Evolutionary conservation across 108 stramenopile species (phyloP).

Genomic region (Ochromonas danica): DNA sequence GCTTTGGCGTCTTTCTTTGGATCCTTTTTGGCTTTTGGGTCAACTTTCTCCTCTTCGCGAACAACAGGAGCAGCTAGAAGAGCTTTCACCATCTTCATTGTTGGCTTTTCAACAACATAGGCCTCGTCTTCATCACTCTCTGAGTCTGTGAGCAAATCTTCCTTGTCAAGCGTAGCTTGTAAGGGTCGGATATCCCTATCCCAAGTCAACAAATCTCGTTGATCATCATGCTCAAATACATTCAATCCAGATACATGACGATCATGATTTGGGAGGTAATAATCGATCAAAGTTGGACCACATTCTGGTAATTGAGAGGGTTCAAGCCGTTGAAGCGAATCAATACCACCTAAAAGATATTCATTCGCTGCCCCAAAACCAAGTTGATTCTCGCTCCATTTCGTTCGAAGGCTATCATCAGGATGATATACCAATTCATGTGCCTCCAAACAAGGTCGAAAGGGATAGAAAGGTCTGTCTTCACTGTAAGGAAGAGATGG

Average conservation of each 20-base stretch:
- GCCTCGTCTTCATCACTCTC: constrained; percentile 51
- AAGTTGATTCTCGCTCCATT: neutral
- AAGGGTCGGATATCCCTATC: neutral
- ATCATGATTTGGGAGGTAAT: constrained; percentile 44
- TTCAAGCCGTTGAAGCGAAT: constrained; percentile 35
- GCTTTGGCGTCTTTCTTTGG: neutral
- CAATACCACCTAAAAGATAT: constrained; percentile 29
- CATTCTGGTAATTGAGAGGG: constrained; percentile 9
- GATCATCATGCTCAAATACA: constrained; percentile 43
- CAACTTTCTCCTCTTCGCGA: neutral
- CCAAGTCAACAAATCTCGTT: constrained; percentile 35
- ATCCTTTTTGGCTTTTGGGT: neutral
- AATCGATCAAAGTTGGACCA: constrained; percentile 35
- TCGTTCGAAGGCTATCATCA: neutral
- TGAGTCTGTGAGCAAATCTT: constrained; percentile 45
- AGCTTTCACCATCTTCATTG: neutral
- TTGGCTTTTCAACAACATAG: constrained; percentile 20
- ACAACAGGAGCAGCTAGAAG: neutral
- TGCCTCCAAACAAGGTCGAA: too few species aligned
- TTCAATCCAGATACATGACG: constrained; percentile 47
- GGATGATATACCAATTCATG: too few species aligned
- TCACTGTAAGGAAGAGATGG: too few species aligned
- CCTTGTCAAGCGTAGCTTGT: constrained; percentile 28
- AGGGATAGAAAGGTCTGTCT: too few species aligned
- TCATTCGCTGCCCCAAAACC: constrained; percentile 1